phyloP scores from a whole-genome alignment of 441 rosid genomes.

The Viola pubescens region DNA sequence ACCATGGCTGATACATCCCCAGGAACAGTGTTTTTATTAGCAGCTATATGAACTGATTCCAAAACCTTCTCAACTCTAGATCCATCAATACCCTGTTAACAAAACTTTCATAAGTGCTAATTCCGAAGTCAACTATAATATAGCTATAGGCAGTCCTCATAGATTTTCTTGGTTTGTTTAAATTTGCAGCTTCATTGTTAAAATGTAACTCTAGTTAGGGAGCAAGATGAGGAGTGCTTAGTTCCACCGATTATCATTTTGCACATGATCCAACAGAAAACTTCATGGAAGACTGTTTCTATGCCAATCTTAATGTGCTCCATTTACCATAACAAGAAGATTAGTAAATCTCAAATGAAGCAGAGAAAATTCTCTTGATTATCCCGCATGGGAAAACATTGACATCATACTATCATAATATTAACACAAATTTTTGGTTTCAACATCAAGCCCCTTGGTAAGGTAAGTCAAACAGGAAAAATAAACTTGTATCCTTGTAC shows the following conservation, averaged over 20 bases:
- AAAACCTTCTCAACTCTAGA: constrained; percentile 93
- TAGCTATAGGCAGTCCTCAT: too few species aligned
- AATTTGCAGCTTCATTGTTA: too few species aligned
- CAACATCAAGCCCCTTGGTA: too few species aligned
- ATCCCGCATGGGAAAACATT: not conserved
- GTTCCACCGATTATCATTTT: too few species aligned
- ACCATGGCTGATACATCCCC: constrained; percentile 99
- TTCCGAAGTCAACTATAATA: too few species aligned
- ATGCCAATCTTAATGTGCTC: not conserved
- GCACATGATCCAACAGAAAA: not conserved
- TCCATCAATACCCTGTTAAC: constrained; percentile 80
- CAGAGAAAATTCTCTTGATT: not conserved
- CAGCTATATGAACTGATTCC: constrained; percentile 87
- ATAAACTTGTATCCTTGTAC: constrained; percentile 27
- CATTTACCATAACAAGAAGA: not conserved
- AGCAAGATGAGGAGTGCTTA: too few species aligned
- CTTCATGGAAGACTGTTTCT: not conserved
- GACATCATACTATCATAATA: not conserved
- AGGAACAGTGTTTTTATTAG: constrained; percentile 94
- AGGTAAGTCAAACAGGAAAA: constrained; percentile 1
- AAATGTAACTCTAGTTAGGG: too few species aligned
- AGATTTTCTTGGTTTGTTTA: too few species aligned
- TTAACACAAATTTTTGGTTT: too few species aligned
- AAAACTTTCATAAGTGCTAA: constrained; percentile 4
- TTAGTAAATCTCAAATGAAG: not conserved